Evolutionary conservation across 306 rosid genomes (phyloP).

Genomic region (Rosa lucieae): DNA sequence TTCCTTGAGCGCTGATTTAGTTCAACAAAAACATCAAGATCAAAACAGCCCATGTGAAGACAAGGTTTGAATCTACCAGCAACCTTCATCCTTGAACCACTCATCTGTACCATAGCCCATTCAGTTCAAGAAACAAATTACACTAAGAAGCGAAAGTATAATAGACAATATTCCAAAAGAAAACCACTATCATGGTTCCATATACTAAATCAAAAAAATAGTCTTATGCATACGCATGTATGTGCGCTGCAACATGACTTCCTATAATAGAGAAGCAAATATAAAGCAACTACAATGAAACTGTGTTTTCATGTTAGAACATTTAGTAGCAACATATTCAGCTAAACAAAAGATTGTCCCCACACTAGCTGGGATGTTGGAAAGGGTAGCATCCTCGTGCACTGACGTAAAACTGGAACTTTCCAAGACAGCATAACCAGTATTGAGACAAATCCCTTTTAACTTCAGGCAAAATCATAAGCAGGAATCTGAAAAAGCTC

Average conservation of each 20-base stretch:
- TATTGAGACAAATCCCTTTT: not conserved
- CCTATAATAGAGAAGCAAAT: not conserved
- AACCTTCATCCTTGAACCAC: slow-evolving; percentile 97
- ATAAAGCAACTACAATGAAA: not conserved
- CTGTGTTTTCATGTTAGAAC: not conserved
- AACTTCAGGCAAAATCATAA: not conserved
- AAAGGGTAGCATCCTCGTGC: not conserved
- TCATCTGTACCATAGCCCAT: slow-evolving; percentile 56
- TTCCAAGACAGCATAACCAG: not conserved
- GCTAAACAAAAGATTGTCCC: not conserved
- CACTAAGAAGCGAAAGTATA: not conserved
- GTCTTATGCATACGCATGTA: not conserved
- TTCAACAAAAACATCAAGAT: slow-evolving; percentile 97
- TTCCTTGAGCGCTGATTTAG: slow-evolving; percentile 94
- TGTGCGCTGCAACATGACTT: not conserved
- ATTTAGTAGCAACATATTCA: not conserved
- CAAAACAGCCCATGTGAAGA: slow-evolving; percentile 93
- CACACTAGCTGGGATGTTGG: not conserved
- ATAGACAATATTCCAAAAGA: not conserved
- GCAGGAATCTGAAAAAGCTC: not conserved
- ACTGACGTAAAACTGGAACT: not conserved
- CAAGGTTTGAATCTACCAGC: slow-evolving; percentile 99
- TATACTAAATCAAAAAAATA: not conserved
- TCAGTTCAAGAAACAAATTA: slow-evolving; percentile 22
- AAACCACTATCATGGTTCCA: not conserved